A percentile compares a stretch with the other conserved stretches of the same genome.
These are phyloP conservation scores for Chaetomium sp. DNA, from an alignment of 2,329 filamentous ascomycete genomes.

Conservation along the genomic window DNA sequence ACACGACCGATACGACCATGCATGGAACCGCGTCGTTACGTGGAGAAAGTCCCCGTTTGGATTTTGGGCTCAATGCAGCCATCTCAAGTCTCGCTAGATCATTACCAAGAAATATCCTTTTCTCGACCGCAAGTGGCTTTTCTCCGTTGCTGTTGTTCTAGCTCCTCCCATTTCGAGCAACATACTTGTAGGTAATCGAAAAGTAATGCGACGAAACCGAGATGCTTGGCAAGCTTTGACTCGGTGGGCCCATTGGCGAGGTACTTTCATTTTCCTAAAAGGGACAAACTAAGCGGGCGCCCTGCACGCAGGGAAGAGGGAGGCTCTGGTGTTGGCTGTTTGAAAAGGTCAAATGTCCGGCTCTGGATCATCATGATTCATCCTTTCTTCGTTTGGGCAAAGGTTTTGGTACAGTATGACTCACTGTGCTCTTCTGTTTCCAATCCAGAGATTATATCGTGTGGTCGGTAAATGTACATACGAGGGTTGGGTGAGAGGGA, in stretches of 20 bases:
- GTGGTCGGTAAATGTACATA: too few species aligned
- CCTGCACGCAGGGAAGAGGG: neutral
- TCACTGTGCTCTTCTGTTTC: too few species aligned
- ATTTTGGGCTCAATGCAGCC: neutral
- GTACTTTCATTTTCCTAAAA: conserved; percentile 11
- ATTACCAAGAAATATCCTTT: neutral
- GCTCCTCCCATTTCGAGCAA: neutral
- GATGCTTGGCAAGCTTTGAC: neutral
- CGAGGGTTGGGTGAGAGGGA: too few species aligned
- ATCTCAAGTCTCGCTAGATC: neutral
- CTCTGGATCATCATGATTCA: too few species aligned
- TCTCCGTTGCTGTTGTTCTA: neutral
- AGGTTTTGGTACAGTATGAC: too few species aligned
- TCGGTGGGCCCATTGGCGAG: neutral
- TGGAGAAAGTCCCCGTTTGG: neutral
- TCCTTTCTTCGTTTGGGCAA: too few species aligned
- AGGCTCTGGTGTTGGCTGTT: neutral
- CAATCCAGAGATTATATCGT: too few species aligned
- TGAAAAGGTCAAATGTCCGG: neutral
- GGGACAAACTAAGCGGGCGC: neutral
- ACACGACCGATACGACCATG: conserved; percentile 5
- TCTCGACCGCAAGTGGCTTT: neutral
- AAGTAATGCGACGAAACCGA: neutral
- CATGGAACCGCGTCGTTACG: too few species aligned
- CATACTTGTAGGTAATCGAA: neutral